phyloP scores from a whole-genome alignment of 257 asterid species.

The Nicotiana tomentosiformis region DNA sequence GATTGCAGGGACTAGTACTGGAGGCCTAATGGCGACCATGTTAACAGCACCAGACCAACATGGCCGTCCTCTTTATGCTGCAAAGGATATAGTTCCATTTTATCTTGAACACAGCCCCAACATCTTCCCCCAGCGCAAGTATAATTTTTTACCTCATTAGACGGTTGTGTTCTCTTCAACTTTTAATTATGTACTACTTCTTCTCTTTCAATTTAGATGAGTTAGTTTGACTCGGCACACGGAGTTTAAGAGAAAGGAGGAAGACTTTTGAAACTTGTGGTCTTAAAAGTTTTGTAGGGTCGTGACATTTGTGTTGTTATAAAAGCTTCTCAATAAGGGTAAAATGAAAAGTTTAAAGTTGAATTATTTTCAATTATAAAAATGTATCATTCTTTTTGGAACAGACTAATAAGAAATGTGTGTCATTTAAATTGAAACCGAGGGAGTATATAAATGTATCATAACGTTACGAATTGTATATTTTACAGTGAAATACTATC shows the following conservation, averaged over 20 bases:
- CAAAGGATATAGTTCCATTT: conserved; percentile 44
- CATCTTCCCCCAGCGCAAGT: conserved; percentile 27
- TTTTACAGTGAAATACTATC: conserved; percentile 6
- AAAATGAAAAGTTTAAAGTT: too few relatives aligned
- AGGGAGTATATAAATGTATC: not conserved
- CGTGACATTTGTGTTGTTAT: too few relatives aligned
- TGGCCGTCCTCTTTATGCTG: conserved; percentile 42
- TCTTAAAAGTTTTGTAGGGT: too few relatives aligned
- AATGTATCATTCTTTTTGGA: too few relatives aligned
- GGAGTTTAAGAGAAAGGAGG: too few relatives aligned
- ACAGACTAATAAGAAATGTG: too few relatives aligned
- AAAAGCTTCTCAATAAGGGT: too few relatives aligned
- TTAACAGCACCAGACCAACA: conserved; percentile 41
- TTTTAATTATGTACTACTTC: not conserved
- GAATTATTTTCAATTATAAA: too few relatives aligned
- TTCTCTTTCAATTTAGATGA: too few relatives aligned
- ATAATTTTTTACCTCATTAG: not conserved
- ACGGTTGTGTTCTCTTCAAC: not conserved
- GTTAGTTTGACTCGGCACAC: too few relatives aligned
- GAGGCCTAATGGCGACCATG: conserved; percentile 56
- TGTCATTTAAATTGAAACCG: too few relatives aligned
- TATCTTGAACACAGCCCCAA: conserved; percentile 32
- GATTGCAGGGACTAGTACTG: conserved; percentile 63
- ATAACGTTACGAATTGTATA: conserved; percentile 16
- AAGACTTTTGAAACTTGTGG: too few relatives aligned